A percentile compares a stretch with the other conserved stretches of the same genome.
phyloP scores from a whole-genome alignment of 2,329 filamentous ascomycete genomes.

The Alternaria viburni region DNA sequence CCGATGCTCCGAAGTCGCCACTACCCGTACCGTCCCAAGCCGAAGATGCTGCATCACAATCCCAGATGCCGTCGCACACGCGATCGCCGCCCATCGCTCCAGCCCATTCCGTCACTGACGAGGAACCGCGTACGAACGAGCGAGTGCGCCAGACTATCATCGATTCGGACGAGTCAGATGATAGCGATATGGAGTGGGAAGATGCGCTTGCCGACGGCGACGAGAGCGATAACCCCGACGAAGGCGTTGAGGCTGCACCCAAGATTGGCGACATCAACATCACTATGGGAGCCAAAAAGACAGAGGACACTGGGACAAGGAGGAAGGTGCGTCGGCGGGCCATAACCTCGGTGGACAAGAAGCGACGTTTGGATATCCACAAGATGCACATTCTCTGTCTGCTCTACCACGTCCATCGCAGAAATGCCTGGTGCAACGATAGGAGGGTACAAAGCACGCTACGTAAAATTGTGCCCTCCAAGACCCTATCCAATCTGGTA shows the following conservation, averaged over 20 bases:
- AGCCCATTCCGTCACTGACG: not conserved
- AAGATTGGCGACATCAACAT: constrained; percentile 50
- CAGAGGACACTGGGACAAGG: constrained; percentile 39
- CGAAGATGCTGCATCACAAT: constrained; percentile 2
- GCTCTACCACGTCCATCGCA: constrained; percentile 74
- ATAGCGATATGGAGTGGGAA: constrained; percentile 68
- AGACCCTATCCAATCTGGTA: constrained; percentile 70
- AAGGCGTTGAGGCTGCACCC: constrained; percentile 33
- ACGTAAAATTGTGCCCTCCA: constrained; percentile 66
- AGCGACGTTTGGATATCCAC: constrained; percentile 75
- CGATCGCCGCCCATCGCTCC: not conserved
- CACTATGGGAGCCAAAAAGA: constrained; percentile 46
- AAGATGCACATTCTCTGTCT: constrained; percentile 86
- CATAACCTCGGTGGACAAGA: constrained; percentile 63
- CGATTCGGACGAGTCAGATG: constrained; percentile 62
- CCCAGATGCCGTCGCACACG: constrained; percentile 7
- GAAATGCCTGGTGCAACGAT: constrained; percentile 92
- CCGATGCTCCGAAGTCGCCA: not conserved
- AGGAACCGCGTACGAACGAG: constrained; percentile 19
- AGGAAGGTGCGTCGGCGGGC: constrained; percentile 56
- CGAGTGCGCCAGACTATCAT: constrained; percentile 49
- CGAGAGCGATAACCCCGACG: constrained; percentile 31
- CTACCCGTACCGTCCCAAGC: constrained; percentile 16
- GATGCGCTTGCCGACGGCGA: constrained; percentile 51
- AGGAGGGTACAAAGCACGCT: constrained; percentile 64